phyloP scores from a whole-genome alignment of 371 early-diverging fungal genomes.

The Lichtheimia ornata region DNA sequence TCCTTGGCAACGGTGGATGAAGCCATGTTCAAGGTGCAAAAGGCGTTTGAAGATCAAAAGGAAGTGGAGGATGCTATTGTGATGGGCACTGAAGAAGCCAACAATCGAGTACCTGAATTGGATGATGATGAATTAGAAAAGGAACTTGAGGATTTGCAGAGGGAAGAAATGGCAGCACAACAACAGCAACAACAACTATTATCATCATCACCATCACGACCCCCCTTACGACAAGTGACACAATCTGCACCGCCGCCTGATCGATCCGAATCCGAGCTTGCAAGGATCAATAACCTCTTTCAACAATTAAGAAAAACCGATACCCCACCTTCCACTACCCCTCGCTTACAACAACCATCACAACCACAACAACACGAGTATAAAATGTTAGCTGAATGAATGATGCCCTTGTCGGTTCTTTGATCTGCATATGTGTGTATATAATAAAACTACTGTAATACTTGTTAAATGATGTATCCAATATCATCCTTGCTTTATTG shows the following conservation, averaged over 20 bases:
- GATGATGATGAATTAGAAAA: slow-evolving; percentile 48
- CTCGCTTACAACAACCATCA: background rate
- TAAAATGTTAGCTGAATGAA: too few species aligned
- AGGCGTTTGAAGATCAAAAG: slow-evolving; percentile 52
- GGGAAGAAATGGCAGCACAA: slow-evolving; percentile 4
- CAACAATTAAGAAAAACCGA: slow-evolving; percentile 3
- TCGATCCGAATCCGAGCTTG: slow-evolving; percentile 14
- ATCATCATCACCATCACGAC: background rate
- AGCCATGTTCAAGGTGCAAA: slow-evolving; percentile 49
- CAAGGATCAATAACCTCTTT: slow-evolving; percentile 12
- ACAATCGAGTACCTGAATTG: slow-evolving; percentile 5
- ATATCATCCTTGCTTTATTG: too few species aligned
- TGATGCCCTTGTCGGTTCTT: too few species aligned
- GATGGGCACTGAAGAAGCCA: slow-evolving; percentile 26
- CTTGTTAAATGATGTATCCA: too few species aligned
- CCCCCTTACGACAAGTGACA: slow-evolving; percentile 5
- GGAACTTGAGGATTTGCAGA: slow-evolving; percentile 41
- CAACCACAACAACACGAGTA: too few species aligned
- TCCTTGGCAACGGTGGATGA: slow-evolving; percentile 45
- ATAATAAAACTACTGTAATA: too few species aligned
- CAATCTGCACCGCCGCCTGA: slow-evolving; percentile 10
- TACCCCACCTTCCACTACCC: slow-evolving; percentile 2
- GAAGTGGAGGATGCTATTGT: slow-evolving; percentile 56
- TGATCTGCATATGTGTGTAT: too few species aligned
- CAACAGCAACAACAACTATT: slow-evolving; percentile 6